Evolutionary conservation across 164 flowering plant species (phyloP), one percentile per base, ranked within the genome.

Genomic region (Saururus chinensis): DNA sequence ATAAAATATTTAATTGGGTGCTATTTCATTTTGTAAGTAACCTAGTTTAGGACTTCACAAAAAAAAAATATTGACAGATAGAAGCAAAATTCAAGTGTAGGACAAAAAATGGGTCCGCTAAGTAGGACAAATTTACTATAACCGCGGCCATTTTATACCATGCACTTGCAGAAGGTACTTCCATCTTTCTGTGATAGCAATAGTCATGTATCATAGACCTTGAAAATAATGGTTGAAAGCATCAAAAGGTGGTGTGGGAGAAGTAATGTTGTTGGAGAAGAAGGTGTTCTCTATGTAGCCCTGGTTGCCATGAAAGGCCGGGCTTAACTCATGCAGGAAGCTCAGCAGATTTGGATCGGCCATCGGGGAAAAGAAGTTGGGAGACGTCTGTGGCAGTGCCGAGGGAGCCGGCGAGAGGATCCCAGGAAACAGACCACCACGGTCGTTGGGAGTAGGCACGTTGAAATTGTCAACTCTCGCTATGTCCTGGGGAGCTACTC

Each of bases 361-460:
- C 35, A 68, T 62, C 60, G 96, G 84, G 13, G 93, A 81, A 70
- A 92, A 89, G 45, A 81, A 77, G 58, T 68, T 79, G 0, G 87
- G 72, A 12, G 84, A 71, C 12, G 82, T 76, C 17, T 83, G 74
- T 45, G 86, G 84, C 64, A 86, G 60, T 40, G 79, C 68, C 35
- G 75, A 80, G 60, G 98, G 96, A 9, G 81, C 76, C 66, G 96
- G 96, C 19, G 98, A 87, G 56, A 92, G 64, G 7, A 92, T 86
- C 57, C 98, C 92, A 10, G 85, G 75, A n/a, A 76, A 65, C 1
- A 61, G 40, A 17, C 74, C 62, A 6, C 64, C 65, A 24, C 74
- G 62, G 37, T 69, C 76, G 4, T 65, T 48, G 21, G 66, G 53
- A 19, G 56, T 41, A 7, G 55, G 56, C n/a, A 76, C 60, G 10